These are phyloP conservation scores for Solanum hybrid DNA, from an alignment of 305 asterid species.

Conservation along the genomic window DNA sequence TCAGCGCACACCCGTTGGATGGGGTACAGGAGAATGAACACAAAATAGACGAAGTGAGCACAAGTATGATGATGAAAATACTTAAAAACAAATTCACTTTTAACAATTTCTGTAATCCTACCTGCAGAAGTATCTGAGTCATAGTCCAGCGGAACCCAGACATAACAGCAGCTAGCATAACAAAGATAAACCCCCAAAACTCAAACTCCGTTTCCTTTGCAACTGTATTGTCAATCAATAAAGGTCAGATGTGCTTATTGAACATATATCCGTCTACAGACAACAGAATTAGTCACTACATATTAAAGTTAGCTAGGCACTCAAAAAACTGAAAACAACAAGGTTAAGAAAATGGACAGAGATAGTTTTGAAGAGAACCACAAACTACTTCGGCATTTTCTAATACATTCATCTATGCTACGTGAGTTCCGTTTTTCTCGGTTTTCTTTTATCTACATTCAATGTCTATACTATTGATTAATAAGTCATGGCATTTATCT, in stretches of 20 bases:
- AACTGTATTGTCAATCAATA: conserved; percentile 43
- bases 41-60: conserved; percentile 19
- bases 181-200: conserved; percentile 92
- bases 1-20: conserved; percentile 32
- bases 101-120: conserved; percentile 13
- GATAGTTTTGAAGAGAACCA: background rate
- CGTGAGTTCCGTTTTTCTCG: background rate
- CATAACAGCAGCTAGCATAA: conserved; percentile 99
- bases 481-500: background rate
- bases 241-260: conserved; percentile 3
- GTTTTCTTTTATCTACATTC: background rate
- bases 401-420: background rate
- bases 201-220: conserved; percentile 94
- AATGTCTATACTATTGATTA: background rate
- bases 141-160: conserved; percentile 99
- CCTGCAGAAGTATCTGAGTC: conserved; percentile 99
- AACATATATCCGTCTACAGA: background rate
- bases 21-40: conserved; percentile 18
- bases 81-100: background rate
- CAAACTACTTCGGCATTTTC: background rate
- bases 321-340: background rate
- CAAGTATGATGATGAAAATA: background rate
- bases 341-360: background rate
- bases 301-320: background rate
- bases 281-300: background rate